Percentiles rank a stretch among this genome's conserved stretches.
phyloP scores from a whole-genome alignment of 2,329 filamentous ascomycete species.

The Dothiorella sarmentorum region DNA sequence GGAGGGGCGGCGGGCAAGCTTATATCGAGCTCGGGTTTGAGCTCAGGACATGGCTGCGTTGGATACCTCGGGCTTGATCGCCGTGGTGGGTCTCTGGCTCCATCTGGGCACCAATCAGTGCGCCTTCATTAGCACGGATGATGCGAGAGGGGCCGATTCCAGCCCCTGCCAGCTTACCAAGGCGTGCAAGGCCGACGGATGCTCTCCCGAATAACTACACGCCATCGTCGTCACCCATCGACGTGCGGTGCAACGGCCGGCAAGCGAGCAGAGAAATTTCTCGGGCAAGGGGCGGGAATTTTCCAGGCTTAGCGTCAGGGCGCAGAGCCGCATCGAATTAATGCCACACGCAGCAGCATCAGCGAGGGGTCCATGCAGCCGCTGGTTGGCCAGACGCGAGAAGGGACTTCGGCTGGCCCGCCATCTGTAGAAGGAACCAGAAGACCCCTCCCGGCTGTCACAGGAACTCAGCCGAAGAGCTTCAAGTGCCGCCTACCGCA shows the following conservation, averaged over 20 bases:
- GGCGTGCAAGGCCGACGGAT: too few species aligned
- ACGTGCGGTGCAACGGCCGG: background rate
- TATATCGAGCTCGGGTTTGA: slow-evolving; percentile 4
- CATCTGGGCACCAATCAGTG: slow-evolving; percentile 13
- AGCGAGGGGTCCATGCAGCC: background rate
- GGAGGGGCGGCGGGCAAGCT: slow-evolving; percentile 1
- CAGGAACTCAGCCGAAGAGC: background rate
- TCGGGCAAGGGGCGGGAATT: too few species aligned
- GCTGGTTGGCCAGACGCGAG: slow-evolving; percentile 5
- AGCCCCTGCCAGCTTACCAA: slow-evolving; percentile 7
- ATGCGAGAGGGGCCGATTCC: slow-evolving; percentile 11
- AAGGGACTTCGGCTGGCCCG: too few species aligned
- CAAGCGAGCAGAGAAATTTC: too few species aligned
- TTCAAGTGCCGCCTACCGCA: background rate
- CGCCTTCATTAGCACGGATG: slow-evolving; percentile 6
- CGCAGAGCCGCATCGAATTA: slow-evolving; percentile 1
- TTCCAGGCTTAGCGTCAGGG: background rate
- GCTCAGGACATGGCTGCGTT: slow-evolving; percentile 3
- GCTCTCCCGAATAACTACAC: background rate
- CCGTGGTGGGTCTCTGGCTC: slow-evolving; percentile 2
- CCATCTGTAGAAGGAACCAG: too few species aligned
- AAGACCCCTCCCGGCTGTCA: too few species aligned
- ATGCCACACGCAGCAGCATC: background rate
- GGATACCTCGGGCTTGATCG: slow-evolving; percentile 11
- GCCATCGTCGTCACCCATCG: background rate